Evolutionary conservation across 306 rosid species (phyloP).

Genomic region (Fragaria iinumae): DNA sequence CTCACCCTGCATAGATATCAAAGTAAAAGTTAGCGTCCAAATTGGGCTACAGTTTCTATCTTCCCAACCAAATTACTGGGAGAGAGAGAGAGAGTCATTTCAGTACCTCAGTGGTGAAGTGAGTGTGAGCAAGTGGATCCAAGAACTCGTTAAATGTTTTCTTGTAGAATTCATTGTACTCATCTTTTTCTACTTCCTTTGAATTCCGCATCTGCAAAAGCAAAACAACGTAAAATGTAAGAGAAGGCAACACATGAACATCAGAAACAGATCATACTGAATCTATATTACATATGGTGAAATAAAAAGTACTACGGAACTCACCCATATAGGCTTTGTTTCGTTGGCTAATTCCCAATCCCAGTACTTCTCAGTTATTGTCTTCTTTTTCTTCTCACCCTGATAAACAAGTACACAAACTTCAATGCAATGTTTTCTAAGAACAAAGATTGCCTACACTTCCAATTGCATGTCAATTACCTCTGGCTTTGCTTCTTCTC

Average conservation of each 20-base stretch:
- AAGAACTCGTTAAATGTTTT: slow-evolving; percentile 83
- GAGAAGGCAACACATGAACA: not conserved
- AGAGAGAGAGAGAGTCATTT: not conserved
- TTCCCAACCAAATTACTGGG: not conserved
- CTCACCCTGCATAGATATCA: slow-evolving; percentile 73
- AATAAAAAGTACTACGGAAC: slow-evolving; percentile 26
- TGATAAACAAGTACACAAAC: slow-evolving; percentile 31
- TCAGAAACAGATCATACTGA: not conserved
- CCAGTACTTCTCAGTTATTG: slow-evolving; percentile 93
- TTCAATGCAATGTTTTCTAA: not conserved
- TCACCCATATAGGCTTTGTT: slow-evolving; percentile 98
- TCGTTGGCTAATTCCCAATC: slow-evolving; percentile 97
- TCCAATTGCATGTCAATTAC: slow-evolving; percentile 32
- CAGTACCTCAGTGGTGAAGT: slow-evolving; percentile 92
- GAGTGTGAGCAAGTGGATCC: slow-evolving; percentile 85
- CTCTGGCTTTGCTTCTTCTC: slow-evolving; percentile 81
- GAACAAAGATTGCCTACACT: slow-evolving; percentile 16
- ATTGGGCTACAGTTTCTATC: not conserved
- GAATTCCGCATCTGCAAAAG: slow-evolving; percentile 75
- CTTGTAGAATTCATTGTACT: slow-evolving; percentile 89
- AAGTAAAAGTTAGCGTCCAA: slow-evolving; percentile 21
- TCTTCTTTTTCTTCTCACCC: slow-evolving; percentile 77
- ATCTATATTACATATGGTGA: not conserved
- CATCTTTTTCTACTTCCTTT: slow-evolving; percentile 82
- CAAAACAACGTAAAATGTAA: not conserved